A percentile compares a stretch with the other conserved stretches of the same genome.
phyloP scores from a whole-genome alignment of 768 basidiomycete genomes.

The Mycena epipterygia region DNA sequence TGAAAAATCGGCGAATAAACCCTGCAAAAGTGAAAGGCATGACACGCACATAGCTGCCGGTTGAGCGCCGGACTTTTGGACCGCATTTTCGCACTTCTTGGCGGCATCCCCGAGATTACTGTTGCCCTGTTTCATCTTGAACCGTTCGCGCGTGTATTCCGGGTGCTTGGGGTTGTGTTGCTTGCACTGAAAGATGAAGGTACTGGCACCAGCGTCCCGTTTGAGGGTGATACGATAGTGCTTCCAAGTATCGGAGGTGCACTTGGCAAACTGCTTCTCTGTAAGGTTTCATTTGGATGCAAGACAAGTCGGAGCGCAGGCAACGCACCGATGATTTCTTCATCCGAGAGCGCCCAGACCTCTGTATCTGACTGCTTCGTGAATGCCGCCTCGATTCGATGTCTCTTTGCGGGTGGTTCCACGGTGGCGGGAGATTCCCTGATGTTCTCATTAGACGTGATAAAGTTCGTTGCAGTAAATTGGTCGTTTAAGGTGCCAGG shows the following conservation, averaged over 20 bases:
- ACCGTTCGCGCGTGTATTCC: neutral
- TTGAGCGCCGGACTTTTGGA: neutral
- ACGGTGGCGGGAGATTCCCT: too few relatives aligned
- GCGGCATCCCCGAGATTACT: constrained; percentile 10
- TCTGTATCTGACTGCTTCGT: too few relatives aligned
- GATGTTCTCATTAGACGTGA: too few relatives aligned
- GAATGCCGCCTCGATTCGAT: too few relatives aligned
- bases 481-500: too few relatives aligned
- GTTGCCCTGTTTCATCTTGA: constrained; percentile 13
- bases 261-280: constrained; percentile 8
- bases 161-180: too few relatives aligned
- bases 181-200: constrained; percentile 11
- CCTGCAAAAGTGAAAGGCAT: too few relatives aligned
- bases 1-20: neutral
- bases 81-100: neutral
- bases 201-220: neutral
- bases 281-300: neutral
- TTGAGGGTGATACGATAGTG: constrained; percentile 14
- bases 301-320: neutral
- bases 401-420: too few relatives aligned
- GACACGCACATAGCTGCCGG: neutral
- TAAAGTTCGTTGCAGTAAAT: too few relatives aligned
- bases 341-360: constrained; percentile 6
- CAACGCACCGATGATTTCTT: constrained; percentile 11
- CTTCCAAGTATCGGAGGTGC: constrained; percentile 10